These are phyloP conservation scores for Solanum ossicruentum DNA, from an alignment of 257 asterid species.

Conservation along the genomic window DNA sequence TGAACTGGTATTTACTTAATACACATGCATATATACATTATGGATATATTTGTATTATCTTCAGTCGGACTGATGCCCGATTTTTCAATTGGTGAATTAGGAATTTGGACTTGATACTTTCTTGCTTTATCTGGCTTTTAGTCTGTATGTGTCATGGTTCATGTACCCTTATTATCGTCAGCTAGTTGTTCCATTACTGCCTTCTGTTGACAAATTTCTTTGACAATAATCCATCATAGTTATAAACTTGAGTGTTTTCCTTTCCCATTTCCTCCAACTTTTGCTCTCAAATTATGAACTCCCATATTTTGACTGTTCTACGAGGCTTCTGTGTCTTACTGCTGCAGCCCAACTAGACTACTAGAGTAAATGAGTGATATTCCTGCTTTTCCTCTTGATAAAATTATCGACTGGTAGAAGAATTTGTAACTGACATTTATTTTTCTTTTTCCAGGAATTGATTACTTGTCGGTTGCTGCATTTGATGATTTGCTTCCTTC, in stretches of 20 bases:
- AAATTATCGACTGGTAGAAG: not conserved
- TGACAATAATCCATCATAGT: not conserved
- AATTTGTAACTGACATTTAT: not conserved
- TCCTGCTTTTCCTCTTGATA: not conserved
- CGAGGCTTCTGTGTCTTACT: not conserved
- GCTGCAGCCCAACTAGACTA: not conserved
- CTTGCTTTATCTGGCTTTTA: not conserved
- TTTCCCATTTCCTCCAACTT: not conserved
- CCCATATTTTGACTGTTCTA: not conserved
- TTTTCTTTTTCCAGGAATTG: slow-evolving; percentile 45
- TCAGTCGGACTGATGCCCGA: not conserved
- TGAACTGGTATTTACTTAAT: not conserved
- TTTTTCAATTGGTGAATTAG: not conserved
- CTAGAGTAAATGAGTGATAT: not conserved
- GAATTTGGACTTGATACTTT: not conserved
- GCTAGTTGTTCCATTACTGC: not conserved
- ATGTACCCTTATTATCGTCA: not conserved
- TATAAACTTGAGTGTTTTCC: not conserved
- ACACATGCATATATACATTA: not conserved
- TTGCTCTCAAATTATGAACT: not conserved
- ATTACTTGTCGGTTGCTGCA: slow-evolving; percentile 97
- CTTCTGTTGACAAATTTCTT: not conserved
- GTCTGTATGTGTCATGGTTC: not conserved
- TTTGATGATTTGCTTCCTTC: slow-evolving; percentile 56
- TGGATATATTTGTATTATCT: not conserved